Base-by-base conservation (phyloP, 805 yeast species). In the Candida dendrica region DNA sequence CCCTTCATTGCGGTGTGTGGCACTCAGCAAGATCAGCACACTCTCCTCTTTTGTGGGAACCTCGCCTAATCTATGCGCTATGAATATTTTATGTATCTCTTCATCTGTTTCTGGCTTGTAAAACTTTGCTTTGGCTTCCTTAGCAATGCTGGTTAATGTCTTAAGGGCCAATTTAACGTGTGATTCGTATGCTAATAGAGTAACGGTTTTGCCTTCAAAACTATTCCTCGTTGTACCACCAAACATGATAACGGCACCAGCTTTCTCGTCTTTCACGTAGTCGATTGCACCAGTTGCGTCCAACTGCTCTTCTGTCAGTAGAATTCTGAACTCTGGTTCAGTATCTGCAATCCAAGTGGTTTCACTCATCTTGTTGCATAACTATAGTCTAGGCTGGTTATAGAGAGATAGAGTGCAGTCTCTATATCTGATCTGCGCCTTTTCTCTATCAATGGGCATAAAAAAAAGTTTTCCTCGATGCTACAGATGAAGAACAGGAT, bases 1-100 rank as follows among this genome's bases (percentile, higher is more conserved):
- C 0, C 72, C 78, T 49, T 69, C 74, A 34, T 62, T 51, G 19
- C 79, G 56, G 48, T 74, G 79, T 1, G 67, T 63, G 4, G 71
- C 57, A 31, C 75, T 64, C 9, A 73, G 63, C 0, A 68, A 71
- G 18, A 74, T 63, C 37, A 65, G 51, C 1, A 74, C 59, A 36
- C 77, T 71, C 41, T 74, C 78, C 40, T 71, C 69, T 44, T 56
- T 49, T 5, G 72, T 65, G 0, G 77, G 76, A 11, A 74, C 80
- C 2, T 43, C 54, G 2, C 78, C 80, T 10, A 74, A 54, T 20
- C 74, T 58, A 44, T 74, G 80, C 4, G 61, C 60, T 9, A 74
- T 50, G 9, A 65, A 69, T 0, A 71, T 59, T 33, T 61, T 64
- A 37, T 62, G 64, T 2, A 72, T 59, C 6, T 24, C 15, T 20